phyloP scores from a whole-genome alignment of 164 flowering plant genomes.

The Sextonia rubra region DNA sequence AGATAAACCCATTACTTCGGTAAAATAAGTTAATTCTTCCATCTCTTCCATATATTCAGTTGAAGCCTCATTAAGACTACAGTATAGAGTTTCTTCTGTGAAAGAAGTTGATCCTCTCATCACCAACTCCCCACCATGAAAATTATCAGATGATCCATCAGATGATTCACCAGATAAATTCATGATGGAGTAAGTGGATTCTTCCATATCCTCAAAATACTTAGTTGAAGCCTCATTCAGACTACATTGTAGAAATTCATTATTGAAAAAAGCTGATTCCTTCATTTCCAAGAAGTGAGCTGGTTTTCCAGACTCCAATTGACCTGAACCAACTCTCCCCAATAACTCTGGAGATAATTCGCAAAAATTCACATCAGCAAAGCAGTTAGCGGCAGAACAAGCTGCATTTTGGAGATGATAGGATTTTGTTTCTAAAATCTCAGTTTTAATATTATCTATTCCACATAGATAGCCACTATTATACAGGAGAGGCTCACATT shows the following conservation, averaged over 20 bases:
- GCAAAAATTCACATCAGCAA: neutral
- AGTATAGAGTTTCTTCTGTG: neutral
- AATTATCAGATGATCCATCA: neutral
- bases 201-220: conserved; percentile 5
- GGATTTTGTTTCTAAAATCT: conserved; percentile 20
- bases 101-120: neutral
- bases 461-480: neutral
- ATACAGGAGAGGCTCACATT: neutral
- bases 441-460: conserved; percentile 22
- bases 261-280: neutral
- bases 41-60: conserved; percentile 4
- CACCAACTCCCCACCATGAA: neutral
- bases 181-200: conserved; percentile 1
- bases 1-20: neutral
- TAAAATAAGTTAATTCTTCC: conserved; percentile 6
- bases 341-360: conserved; percentile 5
- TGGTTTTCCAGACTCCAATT: conserved; percentile 6
- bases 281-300: conserved; percentile 1
- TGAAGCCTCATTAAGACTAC: conserved; percentile 12
- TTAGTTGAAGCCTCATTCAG: conserved; percentile 11
- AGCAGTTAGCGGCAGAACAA: conserved; percentile 9
- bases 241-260: neutral
- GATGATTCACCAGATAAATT: neutral
- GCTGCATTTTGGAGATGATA: conserved; percentile 7
- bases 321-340: conserved; percentile 5